These are phyloP conservation scores for Hylodesmum podocarpum DNA, from an alignment of 306 rosid genomes.

Conservation along the genomic window DNA sequence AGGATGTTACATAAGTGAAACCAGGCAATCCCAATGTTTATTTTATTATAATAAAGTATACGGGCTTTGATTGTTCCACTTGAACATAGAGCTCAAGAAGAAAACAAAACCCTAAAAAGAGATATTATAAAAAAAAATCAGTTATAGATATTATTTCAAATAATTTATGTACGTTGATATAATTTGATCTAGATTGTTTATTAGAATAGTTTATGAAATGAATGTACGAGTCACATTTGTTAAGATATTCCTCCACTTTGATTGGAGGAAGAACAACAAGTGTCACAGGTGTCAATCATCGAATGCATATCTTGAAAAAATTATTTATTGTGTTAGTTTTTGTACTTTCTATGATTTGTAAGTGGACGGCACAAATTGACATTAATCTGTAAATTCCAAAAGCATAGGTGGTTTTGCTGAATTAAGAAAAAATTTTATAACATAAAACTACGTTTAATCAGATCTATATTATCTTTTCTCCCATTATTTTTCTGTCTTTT, in stretches of 20 bases:
- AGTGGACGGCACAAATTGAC: constrained; percentile 12
- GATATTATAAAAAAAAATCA: background rate
- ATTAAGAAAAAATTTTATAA: no score
- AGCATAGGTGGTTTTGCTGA: background rate
- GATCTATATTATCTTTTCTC: no score
- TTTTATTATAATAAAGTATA: background rate
- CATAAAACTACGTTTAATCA: no score
- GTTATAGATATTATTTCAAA: background rate
- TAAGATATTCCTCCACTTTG: background rate
- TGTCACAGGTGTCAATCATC: background rate
- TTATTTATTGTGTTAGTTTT: background rate
- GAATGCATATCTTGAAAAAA: background rate
- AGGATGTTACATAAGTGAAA: background rate
- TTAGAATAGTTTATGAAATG: background rate
- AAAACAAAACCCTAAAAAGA: background rate
- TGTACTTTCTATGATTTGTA: background rate
- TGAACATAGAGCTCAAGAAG: background rate
- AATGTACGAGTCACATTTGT: background rate
- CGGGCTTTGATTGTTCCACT: background rate
- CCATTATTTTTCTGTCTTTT: no score
- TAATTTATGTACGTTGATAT: background rate
- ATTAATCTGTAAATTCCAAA: background rate
- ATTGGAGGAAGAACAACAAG: background rate
- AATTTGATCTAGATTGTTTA: background rate
- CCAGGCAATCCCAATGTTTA: background rate